A percentile compares a stretch with the other conserved stretches of the same genome.
These are phyloP conservation scores for Rauvolfia tetraphylla DNA, from an alignment of 257 asterid genomes.

Conservation along the genomic window DNA sequence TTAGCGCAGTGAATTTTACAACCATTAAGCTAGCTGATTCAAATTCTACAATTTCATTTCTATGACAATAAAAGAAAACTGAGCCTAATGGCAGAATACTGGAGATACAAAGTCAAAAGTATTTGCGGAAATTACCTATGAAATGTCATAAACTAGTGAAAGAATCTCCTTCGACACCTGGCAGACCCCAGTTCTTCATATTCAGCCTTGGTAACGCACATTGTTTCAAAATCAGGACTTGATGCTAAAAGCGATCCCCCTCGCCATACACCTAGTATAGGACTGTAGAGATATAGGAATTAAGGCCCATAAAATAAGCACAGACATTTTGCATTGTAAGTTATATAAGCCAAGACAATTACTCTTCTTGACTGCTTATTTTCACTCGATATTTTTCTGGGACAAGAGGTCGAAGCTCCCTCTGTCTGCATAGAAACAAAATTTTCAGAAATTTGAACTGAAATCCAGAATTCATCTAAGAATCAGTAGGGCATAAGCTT, in stretches of 20 bases:
- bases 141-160: slow-evolving; percentile 43
- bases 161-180: slow-evolving; percentile 80
- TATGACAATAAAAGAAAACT: background rate
- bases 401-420: slow-evolving; percentile 91
- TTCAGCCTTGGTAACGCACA: slow-evolving; percentile 90
- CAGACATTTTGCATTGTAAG: slow-evolving; percentile 14
- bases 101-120: background rate
- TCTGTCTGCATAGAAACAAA: slow-evolving; percentile 52
- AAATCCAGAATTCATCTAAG: slow-evolving; percentile 4
- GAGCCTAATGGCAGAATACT: background rate
- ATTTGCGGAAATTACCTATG: background rate
- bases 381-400: slow-evolving; percentile 77
- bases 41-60: background rate
- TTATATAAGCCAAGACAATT: slow-evolving; percentile 26
- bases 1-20: background rate
- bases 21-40: background rate
- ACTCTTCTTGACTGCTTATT: slow-evolving; percentile 88
- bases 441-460: slow-evolving; percentile 1
- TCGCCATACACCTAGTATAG: slow-evolving; percentile 93
- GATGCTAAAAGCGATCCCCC: slow-evolving; percentile 98
- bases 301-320: slow-evolving; percentile 4
- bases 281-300: slow-evolving; percentile 46
- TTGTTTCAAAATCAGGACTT: slow-evolving; percentile 91
- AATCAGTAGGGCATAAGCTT: slow-evolving; percentile 32
- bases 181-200: slow-evolving; percentile 97